phyloP scores from a whole-genome alignment of 192 early-diverging fungal genomes.

The Coemansia sp. region DNA sequence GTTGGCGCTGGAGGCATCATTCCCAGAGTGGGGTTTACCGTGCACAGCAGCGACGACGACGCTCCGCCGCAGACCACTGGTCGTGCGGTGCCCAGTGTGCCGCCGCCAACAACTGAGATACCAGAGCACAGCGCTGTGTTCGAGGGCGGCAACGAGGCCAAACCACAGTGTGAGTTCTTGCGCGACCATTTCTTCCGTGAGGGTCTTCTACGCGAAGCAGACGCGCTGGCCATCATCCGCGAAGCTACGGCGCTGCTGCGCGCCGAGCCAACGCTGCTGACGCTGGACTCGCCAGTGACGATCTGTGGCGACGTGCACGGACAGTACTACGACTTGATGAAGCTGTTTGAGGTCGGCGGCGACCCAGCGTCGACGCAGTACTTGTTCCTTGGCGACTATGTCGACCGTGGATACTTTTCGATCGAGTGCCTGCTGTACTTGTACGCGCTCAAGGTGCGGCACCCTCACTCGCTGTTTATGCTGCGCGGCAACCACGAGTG shows the following conservation, averaged over 20 bases:
- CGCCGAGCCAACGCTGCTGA: slow-evolving; percentile 82
- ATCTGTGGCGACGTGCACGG: slow-evolving; percentile 98
- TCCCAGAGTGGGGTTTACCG: slow-evolving; percentile 77
- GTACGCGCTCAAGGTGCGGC: slow-evolving; percentile 91
- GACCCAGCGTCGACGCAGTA: slow-evolving; percentile 89
- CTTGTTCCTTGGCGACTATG: slow-evolving; percentile 95
- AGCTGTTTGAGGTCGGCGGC: slow-evolving; percentile 97
- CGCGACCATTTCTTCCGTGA: slow-evolving; percentile 93
- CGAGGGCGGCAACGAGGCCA: slow-evolving; percentile 66
- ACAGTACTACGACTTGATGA: slow-evolving; percentile 98
- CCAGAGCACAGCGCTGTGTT: slow-evolving; percentile 66
- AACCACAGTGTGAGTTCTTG: slow-evolving; percentile 82
- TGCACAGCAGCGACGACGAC: slow-evolving; percentile 73
- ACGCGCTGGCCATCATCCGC: slow-evolving; percentile 86
- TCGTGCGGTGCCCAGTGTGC: slow-evolving; percentile 57
- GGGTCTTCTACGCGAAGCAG: slow-evolving; percentile 88
- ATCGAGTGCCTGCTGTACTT: slow-evolving; percentile 96
- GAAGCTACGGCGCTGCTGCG: slow-evolving; percentile 80
- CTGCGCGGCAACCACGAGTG: slow-evolving; percentile 98
- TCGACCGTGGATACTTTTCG: slow-evolving; percentile 96
- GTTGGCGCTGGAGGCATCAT: slow-evolving; percentile 4
- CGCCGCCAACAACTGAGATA: slow-evolving; percentile 59
- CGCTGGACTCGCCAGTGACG: slow-evolving; percentile 91
- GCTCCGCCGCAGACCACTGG: slow-evolving; percentile 67
- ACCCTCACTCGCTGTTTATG: slow-evolving; percentile 82